Conservation (phyloP, 2,329 filamentous ascomycete species). For the Fusarium camptoceras region DNA sequence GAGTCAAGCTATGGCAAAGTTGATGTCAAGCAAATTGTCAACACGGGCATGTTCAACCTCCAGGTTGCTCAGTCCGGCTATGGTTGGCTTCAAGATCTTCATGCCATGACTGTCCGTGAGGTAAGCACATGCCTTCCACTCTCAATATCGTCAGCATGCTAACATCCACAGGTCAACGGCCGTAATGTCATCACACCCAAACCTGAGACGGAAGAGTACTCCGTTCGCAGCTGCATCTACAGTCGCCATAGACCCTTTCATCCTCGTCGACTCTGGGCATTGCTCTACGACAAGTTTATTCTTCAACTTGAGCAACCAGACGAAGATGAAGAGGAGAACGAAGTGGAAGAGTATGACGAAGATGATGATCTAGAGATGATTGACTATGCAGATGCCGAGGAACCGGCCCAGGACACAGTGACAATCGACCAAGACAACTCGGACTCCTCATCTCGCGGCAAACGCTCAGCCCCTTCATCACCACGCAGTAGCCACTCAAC, state of each 20-base stretch:
- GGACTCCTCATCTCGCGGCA: conserved; percentile 28
- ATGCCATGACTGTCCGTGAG: conserved; percentile 73
- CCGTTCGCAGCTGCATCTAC: conserved; percentile 78
- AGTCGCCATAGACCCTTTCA: conserved; percentile 67
- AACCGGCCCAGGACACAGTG: not conserved
- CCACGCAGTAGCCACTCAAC: conserved; percentile 44
- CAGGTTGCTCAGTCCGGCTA: conserved; percentile 72
- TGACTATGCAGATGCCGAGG: conserved; percentile 24
- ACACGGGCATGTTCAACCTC: conserved; percentile 74
- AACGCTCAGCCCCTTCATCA: conserved; percentile 38
- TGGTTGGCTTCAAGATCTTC: conserved; percentile 77
- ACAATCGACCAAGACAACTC: not conserved
- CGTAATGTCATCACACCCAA: conserved; percentile 70
- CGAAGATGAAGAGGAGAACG: conserved; percentile 51
- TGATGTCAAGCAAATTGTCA: conserved; percentile 71
- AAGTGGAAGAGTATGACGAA: conserved; percentile 46
- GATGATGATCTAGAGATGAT: conserved; percentile 44
- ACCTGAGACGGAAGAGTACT: conserved; percentile 79
- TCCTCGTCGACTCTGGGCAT: conserved; percentile 58
- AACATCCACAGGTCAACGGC: conserved; percentile 54
- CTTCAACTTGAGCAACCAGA: conserved; percentile 59
- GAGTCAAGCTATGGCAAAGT: conserved; percentile 70
- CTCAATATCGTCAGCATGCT: rapidly evolving
- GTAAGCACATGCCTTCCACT: conserved; percentile 47
- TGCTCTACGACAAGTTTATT: conserved; percentile 63